Base-by-base conservation (phyloP, 495 filamentous ascomycete genomes). In the Hypoxylon fuscum region DNA sequence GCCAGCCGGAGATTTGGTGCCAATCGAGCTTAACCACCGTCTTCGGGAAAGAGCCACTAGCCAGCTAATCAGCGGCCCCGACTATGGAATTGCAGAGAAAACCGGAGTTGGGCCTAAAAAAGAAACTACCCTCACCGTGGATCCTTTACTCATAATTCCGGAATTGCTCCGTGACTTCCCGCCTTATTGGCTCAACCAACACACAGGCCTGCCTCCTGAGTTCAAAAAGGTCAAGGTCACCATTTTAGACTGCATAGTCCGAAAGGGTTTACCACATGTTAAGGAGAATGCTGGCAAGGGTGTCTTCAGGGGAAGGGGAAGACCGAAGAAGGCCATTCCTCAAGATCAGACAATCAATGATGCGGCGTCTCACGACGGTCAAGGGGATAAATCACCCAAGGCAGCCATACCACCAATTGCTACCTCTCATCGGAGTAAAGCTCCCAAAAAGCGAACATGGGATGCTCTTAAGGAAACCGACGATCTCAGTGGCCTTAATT, bases 241-340 rank as follows among this genome's bases (percentile, higher is more conserved):
- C 12, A 43, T 68, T 42, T 31, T 68, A 2, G 59, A 68, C 48
- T 63, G 64, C 49, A 59, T 68, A 22, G 18, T 68, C 10, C 53
- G 31, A 3, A 29, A 48, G 0, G 59, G 54, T 3, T 31, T 68
- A 1, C 53, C 57, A 31, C 15, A 48, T 21, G 10, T 57, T 20
- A 10, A 18, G 0, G 43, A 57, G 34, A 57, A 48, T 5, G 9
- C 32, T 8, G 25, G 25, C 1, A 48, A n/a, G 7, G n/a, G 41
- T 7, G n/a, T n/a, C n/a, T n/a, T n/a, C n/a, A 34, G 21, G 8
- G 9, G 14, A 48, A 47, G 53, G 31, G 43, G 53, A n/a, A 38
- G 32, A 21, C 15, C 53, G 14, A 47, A 31, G 23, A 56, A 56
- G 27, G 15, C 2, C 6, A 9, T 34, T 5, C 11, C 43, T 21